A percentile compares a stretch with the other conserved stretches of the same genome.
These are phyloP conservation scores for Tolypocladium sp. DNA, from an alignment of 2,329 filamentous ascomycete species.

Conservation along the genomic window DNA sequence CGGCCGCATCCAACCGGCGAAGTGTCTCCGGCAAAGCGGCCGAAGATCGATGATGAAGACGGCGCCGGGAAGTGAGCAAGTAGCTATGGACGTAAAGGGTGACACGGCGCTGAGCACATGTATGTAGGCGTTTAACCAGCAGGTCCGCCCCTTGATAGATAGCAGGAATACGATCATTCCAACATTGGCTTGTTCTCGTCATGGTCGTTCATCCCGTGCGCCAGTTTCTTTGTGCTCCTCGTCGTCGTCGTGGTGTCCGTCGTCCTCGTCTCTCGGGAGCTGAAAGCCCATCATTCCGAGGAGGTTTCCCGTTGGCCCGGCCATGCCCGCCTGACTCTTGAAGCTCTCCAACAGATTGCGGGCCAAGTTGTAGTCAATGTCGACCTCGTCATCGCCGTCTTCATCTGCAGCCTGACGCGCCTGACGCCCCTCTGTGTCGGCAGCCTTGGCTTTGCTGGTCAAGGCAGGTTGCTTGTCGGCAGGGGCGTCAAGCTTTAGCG, in stretches of 20 bases:
- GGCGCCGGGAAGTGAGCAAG: neutral
- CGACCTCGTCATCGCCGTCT: conserved; percentile 49
- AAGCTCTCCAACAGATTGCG: conserved; percentile 90
- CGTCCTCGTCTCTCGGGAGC: conserved; percentile 70
- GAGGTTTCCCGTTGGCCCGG: conserved; percentile 81
- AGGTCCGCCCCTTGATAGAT: neutral
- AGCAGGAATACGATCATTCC: neutral
- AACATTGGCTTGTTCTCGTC: neutral
- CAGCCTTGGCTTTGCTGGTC: conserved; percentile 8
- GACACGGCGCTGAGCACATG: neutral
- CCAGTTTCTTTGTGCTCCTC: neutral
- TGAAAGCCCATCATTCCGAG: conserved; percentile 77
- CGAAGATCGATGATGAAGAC: conserved; percentile 18
- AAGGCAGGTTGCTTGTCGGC: conserved; percentile 12
- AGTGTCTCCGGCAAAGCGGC: conserved; percentile 34
- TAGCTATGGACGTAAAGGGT: neutral
- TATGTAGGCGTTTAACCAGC: neutral
- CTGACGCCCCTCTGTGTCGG: conserved; percentile 8
- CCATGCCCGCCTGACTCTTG: conserved; percentile 77
- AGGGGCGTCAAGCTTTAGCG: conserved; percentile 32
- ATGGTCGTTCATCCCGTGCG: neutral
- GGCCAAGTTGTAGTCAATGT: conserved; percentile 79
- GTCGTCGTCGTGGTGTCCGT: conserved; percentile 23
- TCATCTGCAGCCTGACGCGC: conserved; percentile 40
- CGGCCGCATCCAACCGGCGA: conserved; percentile 28